Base-by-base conservation (phyloP, 2,329 filamentous ascomycete species). In the Coleophoma cylindrospora region DNA sequence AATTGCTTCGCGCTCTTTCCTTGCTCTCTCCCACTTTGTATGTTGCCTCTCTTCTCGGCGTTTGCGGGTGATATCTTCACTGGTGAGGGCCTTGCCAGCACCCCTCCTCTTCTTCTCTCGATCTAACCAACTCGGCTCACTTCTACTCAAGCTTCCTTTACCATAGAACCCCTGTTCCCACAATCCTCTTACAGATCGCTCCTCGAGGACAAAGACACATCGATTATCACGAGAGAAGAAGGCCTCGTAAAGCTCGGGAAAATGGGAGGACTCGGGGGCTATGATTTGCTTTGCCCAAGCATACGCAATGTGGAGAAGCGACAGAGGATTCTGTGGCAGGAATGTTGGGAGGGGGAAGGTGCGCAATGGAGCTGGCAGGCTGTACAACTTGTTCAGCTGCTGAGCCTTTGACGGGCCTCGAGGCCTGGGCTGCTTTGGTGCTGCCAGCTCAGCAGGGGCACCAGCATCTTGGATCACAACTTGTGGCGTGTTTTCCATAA, bases 151-250 rank as follows among this genome's bases (percentile, higher is more conserved):
- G 60, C 76, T 92, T 41, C 94, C 94, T 68, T 96, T 96, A 44
- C 95, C 95, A 68, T 92, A 99, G 70, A 99, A 99, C 5, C 94
- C 94, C 72, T 95, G 89, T 68, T 96, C 89, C 94, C 95, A 99
- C 21, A 99, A 70, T 1, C 86, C 89, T 49, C 87, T 79, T 54
- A 95, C 85, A 3, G 89, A 85, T 49, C 77, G 75, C 22, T 83
- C 74, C 66, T 96, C 86, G 15, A 83, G 89, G 50, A 99, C 77
- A 64, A 96, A 89, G 14, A 99, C 80, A 0, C 91, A 94, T 32
- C 85, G 82, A 3, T 90, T 95, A 50, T 86, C 81, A 2, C 80
- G 70, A n/a, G 90, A 92, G 76, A 92, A 96, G 57, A 86, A 80
- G 46, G 86, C 92, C 45, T 79, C 73, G 64, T 94, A 86, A 40